Percentiles rank a stretch among this genome's conserved stretches.
phyloP scores from a whole-genome alignment of 2,329 filamentous ascomycete species.

The Aspergillus caelatus region DNA sequence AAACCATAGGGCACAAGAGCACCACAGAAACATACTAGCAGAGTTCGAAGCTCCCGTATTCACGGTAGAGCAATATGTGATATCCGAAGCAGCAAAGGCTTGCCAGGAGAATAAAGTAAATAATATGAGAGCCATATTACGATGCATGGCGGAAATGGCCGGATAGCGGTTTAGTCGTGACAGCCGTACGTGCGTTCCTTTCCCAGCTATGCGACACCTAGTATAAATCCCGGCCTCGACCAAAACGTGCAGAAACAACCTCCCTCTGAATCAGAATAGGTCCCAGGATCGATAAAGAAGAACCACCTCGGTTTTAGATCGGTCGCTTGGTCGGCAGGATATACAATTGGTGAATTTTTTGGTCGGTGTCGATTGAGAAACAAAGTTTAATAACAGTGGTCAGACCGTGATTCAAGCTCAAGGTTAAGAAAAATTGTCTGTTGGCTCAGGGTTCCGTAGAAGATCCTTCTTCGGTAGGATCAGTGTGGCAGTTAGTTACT shows the following conservation, averaged over 20 bases:
- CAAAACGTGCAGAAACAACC: not conserved
- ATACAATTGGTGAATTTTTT: not conserved
- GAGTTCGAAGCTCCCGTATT: slow-evolving; percentile 48
- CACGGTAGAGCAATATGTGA: slow-evolving; percentile 47
- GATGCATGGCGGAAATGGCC: slow-evolving; percentile 23
- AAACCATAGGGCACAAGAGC: not conserved
- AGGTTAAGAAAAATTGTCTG: slow-evolving; percentile 8
- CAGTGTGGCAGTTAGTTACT: slow-evolving; percentile 7
- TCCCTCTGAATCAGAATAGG: not conserved
- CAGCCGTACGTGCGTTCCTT: not conserved
- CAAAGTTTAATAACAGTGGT: slow-evolving; percentile 2
- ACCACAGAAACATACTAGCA: slow-evolving; percentile 34
- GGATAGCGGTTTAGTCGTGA: not conserved
- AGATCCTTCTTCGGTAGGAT: slow-evolving; percentile 7
- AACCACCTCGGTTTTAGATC: not conserved
- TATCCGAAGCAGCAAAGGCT: slow-evolving; percentile 25
- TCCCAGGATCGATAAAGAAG: not conserved
- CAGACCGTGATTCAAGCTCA: slow-evolving; percentile 2
- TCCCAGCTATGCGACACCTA: not conserved
- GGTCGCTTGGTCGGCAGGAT: not conserved
- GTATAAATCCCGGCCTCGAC: not conserved
- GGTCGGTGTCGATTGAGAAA: not conserved
- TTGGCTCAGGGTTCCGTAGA: slow-evolving; percentile 4
- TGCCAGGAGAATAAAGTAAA: slow-evolving; percentile 31
- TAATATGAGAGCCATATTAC: slow-evolving; percentile 22